Evolutionary conservation across 345 rosid genomes (phyloP).

Genomic region (Sisymbrium irio): DNA sequence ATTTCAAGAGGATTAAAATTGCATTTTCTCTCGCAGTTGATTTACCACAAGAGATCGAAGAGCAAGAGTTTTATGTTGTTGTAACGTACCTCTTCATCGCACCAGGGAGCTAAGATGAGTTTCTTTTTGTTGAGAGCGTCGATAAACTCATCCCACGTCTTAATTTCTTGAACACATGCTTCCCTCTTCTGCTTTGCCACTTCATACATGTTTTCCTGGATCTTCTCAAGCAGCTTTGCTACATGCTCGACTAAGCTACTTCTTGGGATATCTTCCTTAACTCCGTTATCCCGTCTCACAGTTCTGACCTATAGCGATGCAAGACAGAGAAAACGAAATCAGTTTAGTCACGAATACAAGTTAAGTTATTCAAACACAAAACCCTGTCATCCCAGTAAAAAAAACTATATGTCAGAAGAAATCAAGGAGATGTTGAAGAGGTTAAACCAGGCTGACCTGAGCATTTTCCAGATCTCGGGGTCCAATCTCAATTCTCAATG

Average conservation of each 20-base stretch:
- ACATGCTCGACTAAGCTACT: conserved; percentile 61
- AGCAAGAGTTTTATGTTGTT: background rate
- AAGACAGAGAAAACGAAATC: background rate
- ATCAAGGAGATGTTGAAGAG: background rate
- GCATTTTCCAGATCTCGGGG: conserved; percentile 82
- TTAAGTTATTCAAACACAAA: background rate
- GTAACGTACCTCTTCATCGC: conserved; percentile 77
- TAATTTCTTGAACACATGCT: conserved; percentile 58
- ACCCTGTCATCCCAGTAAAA: background rate
- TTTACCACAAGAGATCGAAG: background rate
- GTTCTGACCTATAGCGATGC: conserved; percentile 61
- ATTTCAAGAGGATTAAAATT: background rate
- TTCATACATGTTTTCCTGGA: conserved; percentile 66
- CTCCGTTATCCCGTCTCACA: conserved; percentile 80
- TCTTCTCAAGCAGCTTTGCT: conserved; percentile 48
- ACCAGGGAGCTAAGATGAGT: conserved; percentile 97
- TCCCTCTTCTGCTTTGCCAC: conserved; percentile 71
- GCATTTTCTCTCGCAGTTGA: background rate
- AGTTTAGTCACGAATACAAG: background rate
- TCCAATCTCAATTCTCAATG: conserved; percentile 93
- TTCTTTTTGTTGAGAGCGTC: conserved; percentile 73
- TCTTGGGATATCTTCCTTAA: conserved; percentile 62
- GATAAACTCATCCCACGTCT: conserved; percentile 85
- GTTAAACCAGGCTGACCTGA: conserved; percentile 49
- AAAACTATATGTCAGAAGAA: background rate